Evolutionary conservation across 2,329 filamentous ascomycete species (phyloP).

Genomic region (Fusarium gaditjirri): DNA sequence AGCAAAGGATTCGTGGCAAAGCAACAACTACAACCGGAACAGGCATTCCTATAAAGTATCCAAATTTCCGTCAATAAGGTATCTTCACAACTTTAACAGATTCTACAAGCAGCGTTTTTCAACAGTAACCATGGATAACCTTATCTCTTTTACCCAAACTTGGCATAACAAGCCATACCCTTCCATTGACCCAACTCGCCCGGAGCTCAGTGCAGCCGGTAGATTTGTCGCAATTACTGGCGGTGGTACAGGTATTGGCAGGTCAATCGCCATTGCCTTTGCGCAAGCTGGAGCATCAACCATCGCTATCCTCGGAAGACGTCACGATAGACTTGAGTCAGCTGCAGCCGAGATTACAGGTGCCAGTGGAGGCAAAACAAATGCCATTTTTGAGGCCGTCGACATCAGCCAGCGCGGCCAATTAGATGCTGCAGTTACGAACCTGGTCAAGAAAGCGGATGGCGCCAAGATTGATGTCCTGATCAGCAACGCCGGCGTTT

Average conservation of each 20-base stretch:
- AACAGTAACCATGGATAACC: neutral
- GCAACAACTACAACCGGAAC: accelerated
- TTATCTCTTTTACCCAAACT: neutral
- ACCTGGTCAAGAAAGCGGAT: neutral
- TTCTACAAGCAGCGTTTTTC: neutral
- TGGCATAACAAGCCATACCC: neutral
- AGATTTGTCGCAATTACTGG: neutral
- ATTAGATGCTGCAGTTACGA: neutral
- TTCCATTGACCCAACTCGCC: neutral
- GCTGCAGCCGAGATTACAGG: neutral
- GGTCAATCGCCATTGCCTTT: neutral
- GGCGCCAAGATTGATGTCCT: neutral
- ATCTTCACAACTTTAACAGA: neutral
- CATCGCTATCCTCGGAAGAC: neutral
- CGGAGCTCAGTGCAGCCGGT: neutral
- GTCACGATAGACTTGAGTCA: neutral
- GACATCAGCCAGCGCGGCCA: neutral
- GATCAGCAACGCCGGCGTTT: neutral
- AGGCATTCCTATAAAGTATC: neutral
- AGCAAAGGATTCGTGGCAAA: accelerated
- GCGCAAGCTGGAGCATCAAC: neutral
- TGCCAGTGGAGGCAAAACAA: neutral
- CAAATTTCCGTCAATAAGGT: accelerated
- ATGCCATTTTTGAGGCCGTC: neutral
- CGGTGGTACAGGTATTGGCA: neutral